Evolutionary conservation across 2,329 filamentous ascomycete species (phyloP).

Genomic region (Seiridium unicorne): DNA sequence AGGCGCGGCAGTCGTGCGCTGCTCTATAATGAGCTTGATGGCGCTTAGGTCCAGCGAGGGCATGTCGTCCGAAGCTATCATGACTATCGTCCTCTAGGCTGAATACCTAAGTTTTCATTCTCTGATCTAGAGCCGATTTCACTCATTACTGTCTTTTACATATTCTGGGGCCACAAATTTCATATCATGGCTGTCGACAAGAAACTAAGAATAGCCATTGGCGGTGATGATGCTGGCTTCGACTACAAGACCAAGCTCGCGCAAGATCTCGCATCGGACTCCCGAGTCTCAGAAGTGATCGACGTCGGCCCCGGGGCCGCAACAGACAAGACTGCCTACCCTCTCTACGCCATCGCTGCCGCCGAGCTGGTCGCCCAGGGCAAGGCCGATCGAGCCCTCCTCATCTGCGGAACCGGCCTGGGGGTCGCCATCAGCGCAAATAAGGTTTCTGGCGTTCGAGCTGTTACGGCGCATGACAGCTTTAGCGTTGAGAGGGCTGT

Average conservation of each 20-base stretch:
- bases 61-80: background rate
- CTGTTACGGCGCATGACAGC: slow-evolving; percentile 86
- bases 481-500: slow-evolving; percentile 81
- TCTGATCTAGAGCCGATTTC: background rate
- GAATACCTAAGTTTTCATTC: background rate
- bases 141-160: background rate
- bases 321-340: slow-evolving; percentile 78
- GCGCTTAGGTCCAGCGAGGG: background rate
- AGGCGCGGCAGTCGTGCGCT: background rate
- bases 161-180: background rate
- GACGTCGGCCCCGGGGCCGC: slow-evolving; percentile 71
- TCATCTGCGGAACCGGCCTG: slow-evolving; percentile 84
- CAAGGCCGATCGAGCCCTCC: slow-evolving; percentile 71
- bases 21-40: background rate
- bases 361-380: slow-evolving; percentile 61
- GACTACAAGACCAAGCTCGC: slow-evolving; percentile 79
- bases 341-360: slow-evolving; percentile 73
- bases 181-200: background rate
- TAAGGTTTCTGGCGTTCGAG: slow-evolving; percentile 79
- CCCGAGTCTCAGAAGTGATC: slow-evolving; percentile 64
- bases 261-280: slow-evolving; percentile 65
- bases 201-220: background rate
- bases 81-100: background rate
- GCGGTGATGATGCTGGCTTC: slow-evolving; percentile 63
- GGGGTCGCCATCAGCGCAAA: slow-evolving; percentile 88